Conservation (phyloP, 176 grass and related monocot genomes). For the Musa schizocarpa region DNA sequence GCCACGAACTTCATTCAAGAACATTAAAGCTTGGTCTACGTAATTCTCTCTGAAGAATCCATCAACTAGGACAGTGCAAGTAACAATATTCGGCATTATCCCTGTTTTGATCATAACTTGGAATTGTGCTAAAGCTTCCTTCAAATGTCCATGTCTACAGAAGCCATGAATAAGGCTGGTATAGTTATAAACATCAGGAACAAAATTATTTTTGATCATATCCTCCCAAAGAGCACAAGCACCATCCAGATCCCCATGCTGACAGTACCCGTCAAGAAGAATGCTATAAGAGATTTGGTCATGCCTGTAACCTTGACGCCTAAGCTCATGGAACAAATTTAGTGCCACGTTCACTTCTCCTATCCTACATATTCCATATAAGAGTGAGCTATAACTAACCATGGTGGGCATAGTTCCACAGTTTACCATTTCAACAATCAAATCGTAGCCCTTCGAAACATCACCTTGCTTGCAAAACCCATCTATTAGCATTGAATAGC, state of each 20-base stretch:
- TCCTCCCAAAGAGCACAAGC: slow-evolving; percentile 38
- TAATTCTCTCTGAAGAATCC: slow-evolving; percentile 36
- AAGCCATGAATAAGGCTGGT: slow-evolving; percentile 63
- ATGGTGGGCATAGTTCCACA: slow-evolving; percentile 43
- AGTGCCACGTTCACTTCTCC: slow-evolving; percentile 32
- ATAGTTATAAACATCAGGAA: slow-evolving; percentile 37
- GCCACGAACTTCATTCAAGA: slow-evolving; percentile 39
- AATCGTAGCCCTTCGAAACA: slow-evolving; percentile 23
- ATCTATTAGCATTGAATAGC: slow-evolving; percentile 54
- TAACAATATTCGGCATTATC: slow-evolving; percentile 44
- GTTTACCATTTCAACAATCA: slow-evolving; percentile 50
- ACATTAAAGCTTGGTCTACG: slow-evolving; percentile 41
- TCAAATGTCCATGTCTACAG: slow-evolving; percentile 42
- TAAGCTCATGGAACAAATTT: slow-evolving; percentile 32
- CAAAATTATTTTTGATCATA: slow-evolving; percentile 39
- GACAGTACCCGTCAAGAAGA: slow-evolving; percentile 49
- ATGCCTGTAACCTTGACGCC: slow-evolving; percentile 24
- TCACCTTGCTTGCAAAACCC: slow-evolving; percentile 42
- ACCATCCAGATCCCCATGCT: slow-evolving; percentile 36
- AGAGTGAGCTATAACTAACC: slow-evolving; percentile 43
- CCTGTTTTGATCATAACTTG: slow-evolving; percentile 42
- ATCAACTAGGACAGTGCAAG: slow-evolving; percentile 56
- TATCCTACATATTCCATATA: slow-evolving; percentile 48
- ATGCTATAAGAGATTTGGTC: slow-evolving; percentile 55
- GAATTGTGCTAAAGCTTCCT: slow-evolving; percentile 41